Evolutionary conservation across 2,329 filamentous ascomycete genomes (phyloP), one percentile per base, ranked within the genome.

Genomic region (Fusarium coffeatum): DNA sequence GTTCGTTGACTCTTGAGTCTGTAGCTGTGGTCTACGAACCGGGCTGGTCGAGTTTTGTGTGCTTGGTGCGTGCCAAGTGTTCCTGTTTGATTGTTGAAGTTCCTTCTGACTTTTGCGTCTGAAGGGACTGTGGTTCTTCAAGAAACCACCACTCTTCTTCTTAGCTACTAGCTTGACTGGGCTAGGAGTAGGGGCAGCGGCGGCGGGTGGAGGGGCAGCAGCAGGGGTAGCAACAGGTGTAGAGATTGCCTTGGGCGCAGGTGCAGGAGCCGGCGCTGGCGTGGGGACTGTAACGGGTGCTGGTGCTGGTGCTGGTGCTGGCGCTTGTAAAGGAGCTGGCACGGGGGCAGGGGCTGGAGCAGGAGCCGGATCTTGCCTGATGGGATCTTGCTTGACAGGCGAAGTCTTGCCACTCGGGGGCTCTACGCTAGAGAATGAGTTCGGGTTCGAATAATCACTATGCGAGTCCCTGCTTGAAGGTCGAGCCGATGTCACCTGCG

Each of bases 71-170:
- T 85, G 86, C 89, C 89, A 92, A 5, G 88, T 90, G 75, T 87
- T 90, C 53, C 89, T 81, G 75, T 81, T 87, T 3, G 80, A 76
- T 43, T 78, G 65, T 46, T 84, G 82, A 6, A 84, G 75, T 46
- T 93, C 93, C 75, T 93, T 94, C 56, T 91, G 93, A 78, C 94
- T 97, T 87, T 97, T 97, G 58, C 95, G 89, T 32, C 94, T 88
- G 83, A 99, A 99, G 0, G 95, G 95, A 71, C 92, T 95, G 76
- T 95, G 92, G 74, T 93, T 94, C 78, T 94, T 93, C 82, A 99
- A 97, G 81, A 98, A 98, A 1, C 93, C 92, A 1, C 93, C 92
- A 64, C 93, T 97, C 82, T 87, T 90, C 79, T 89, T 89, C 81
- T 90, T 90, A 55, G 86, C 85, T 18, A 93, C 83, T 48, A 89